phyloP scores from a whole-genome alignment of 2,329 filamentous ascomycete species.

The Phaeoacremonium minimum region DNA sequence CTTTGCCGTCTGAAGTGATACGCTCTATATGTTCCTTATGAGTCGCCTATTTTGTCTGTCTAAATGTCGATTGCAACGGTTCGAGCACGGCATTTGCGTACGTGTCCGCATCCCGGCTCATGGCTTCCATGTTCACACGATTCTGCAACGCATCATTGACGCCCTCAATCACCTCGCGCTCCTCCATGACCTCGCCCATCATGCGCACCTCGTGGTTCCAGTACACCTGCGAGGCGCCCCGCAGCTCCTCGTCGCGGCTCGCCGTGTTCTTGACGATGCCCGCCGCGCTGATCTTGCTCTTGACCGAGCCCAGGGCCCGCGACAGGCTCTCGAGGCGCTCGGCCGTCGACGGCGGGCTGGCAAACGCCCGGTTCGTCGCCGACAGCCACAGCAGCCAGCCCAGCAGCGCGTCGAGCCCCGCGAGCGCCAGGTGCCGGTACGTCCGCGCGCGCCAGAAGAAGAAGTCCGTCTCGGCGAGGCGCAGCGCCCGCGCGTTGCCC shows the following conservation, averaged over 20 bases:
- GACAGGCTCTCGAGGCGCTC: constrained; percentile 62
- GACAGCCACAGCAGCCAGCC: constrained; percentile 69
- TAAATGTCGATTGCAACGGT: no score
- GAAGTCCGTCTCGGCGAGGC: constrained; percentile 60
- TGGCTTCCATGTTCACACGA: constrained; percentile 57
- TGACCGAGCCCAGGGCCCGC: constrained; percentile 51
- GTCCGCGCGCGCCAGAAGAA: constrained; percentile 68
- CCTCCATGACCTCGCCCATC: constrained; percentile 73
- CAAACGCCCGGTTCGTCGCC: constrained; percentile 75
- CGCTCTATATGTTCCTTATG: no score
- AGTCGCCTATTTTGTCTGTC: no score
- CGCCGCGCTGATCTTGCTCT: constrained; percentile 66
- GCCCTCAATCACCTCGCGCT: constrained; percentile 68
- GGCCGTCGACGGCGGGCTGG: constrained; percentile 53
- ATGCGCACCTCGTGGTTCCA: constrained; percentile 75
- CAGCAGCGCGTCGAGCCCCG: constrained; percentile 57
- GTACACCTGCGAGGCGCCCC: constrained; percentile 64
- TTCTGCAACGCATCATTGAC: constrained; percentile 63
- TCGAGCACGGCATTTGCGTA: constrained; percentile 47
- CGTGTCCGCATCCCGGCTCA: constrained; percentile 60
- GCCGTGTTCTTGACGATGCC: constrained; percentile 78
- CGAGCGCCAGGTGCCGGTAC: constrained; percentile 60
- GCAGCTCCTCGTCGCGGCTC: constrained; percentile 66
- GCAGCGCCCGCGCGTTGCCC: constrained; percentile 57
- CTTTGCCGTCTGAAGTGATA: no score